Percentiles rank a stretch among this genome's conserved stretches.
phyloP scores from a whole-genome alignment of 345 rosid genomes.

The Erysimum cheiranthoides region DNA sequence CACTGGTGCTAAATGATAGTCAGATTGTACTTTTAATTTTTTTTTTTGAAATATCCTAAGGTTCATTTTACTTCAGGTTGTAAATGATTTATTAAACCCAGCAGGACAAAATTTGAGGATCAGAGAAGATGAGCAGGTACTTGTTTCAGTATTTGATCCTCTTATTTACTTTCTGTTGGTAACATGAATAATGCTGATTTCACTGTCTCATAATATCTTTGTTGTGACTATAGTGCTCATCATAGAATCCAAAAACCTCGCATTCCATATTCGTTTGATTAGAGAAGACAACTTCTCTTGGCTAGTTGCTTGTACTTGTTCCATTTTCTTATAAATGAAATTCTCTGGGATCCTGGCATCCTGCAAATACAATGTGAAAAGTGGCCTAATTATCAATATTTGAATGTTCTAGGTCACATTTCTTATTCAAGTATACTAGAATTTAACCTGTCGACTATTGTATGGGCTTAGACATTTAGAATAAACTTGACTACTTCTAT shows the following conservation, averaged over 20 bases:
- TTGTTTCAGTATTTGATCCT: conserved; percentile 31
- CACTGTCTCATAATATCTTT: conserved; percentile 20
- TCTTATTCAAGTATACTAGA: conserved; percentile 22
- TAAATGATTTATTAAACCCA: conserved; percentile 93
- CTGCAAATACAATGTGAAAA: conserved; percentile 22
- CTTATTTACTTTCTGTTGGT: conserved; percentile 19
- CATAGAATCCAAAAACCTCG: conserved; percentile 17
- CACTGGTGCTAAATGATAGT: conserved; percentile 31
- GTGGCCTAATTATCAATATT: conserved; percentile 14
- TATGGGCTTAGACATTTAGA: not conserved
- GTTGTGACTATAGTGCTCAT: conserved; percentile 16
- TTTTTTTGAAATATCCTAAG: conserved; percentile 31
- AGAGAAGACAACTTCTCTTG: conserved; percentile 14
- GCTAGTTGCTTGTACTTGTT: conserved; percentile 21
- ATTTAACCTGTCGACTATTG: conserved; percentile 6
- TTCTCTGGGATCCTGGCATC: not conserved
- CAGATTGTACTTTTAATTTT: conserved; percentile 32
- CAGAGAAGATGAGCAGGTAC: conserved; percentile 98
- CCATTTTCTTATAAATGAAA: not conserved
- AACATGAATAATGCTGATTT: conserved; percentile 21
- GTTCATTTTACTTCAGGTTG: conserved; percentile 69
- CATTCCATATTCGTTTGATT: not conserved
- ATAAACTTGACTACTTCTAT: conserved; percentile 1
- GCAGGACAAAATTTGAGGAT: conserved; percentile 96
- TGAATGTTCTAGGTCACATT: conserved; percentile 19